phyloP scores from a whole-genome alignment of 139 green algal species.

The Coelastrella sp. region DNA sequence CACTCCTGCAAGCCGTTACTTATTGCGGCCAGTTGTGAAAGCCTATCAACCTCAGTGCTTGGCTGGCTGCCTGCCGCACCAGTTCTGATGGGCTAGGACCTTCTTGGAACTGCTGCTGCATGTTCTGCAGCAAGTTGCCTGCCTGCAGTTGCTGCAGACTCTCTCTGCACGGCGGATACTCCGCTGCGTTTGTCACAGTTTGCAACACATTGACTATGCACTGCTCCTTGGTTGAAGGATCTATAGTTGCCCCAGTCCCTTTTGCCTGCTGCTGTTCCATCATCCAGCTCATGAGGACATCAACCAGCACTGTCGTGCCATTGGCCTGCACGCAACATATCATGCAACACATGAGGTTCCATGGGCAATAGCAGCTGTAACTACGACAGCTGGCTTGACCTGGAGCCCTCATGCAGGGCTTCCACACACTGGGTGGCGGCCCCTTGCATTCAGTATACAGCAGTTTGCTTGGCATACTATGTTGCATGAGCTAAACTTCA shows the following conservation, averaged over 20 bases:
- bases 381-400: not conserved
- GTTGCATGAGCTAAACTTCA: no score
- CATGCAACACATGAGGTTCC: not conserved
- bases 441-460: no score
- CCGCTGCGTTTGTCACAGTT: constrained; percentile 24
- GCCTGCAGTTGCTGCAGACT: constrained; percentile 22
- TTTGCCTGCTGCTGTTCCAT: not conserved
- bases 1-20: not conserved
- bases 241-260: not conserved
- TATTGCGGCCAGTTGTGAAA: not conserved
- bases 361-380: not conserved
- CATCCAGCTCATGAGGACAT: not conserved
- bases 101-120: not conserved
- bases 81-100: not conserved
- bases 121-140: not conserved
- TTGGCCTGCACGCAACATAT: not conserved
- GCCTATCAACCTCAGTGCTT: not conserved
- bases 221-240: not conserved
- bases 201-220: constrained; percentile 16
- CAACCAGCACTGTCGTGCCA: not conserved
- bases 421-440: no score
- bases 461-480: no score
- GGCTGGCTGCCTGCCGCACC: not conserved
- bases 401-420: no score
- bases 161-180: not conserved